These are phyloP conservation scores for Primulina huaijiensis DNA, from an alignment of 257 asterid genomes.

Conservation along the genomic window DNA sequence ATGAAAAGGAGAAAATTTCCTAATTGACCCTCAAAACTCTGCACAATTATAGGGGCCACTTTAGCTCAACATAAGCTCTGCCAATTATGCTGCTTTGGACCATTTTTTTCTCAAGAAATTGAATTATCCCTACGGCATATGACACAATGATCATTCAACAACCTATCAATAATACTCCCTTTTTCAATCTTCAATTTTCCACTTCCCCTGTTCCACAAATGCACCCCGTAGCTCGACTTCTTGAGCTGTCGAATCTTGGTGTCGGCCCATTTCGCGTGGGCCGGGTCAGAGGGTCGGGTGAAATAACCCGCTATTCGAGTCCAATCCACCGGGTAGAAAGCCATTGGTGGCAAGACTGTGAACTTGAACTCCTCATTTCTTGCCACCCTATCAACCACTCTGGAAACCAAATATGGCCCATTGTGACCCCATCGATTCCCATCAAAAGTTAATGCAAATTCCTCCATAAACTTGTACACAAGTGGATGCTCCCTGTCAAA, in stretches of 20 bases:
- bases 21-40: background rate
- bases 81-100: background rate
- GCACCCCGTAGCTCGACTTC: constrained; percentile 51
- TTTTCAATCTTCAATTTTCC: constrained; percentile 48
- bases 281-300: constrained; percentile 27
- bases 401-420: constrained; percentile 71
- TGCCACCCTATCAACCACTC: constrained; percentile 46
- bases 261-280: constrained; percentile 39
- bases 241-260: constrained; percentile 40
- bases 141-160: constrained; percentile 54
- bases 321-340: constrained; percentile 77
- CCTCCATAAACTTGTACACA: constrained; percentile 57
- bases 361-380: constrained; percentile 27
- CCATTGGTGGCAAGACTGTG: constrained; percentile 51
- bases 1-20: background rate
- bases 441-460: constrained; percentile 56
- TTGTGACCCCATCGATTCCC: constrained; percentile 79
- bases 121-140: constrained; percentile 33
- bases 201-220: constrained; percentile 68
- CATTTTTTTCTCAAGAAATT: background rate
- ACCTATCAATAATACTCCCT: constrained; percentile 59
- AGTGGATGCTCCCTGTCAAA: constrained; percentile 59
- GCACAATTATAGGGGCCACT: background rate
- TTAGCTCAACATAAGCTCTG: background rate
- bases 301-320: constrained; percentile 36